phyloP scores from a whole-genome alignment of 108 stramenopile genomes.

The Tribonema minus region DNA sequence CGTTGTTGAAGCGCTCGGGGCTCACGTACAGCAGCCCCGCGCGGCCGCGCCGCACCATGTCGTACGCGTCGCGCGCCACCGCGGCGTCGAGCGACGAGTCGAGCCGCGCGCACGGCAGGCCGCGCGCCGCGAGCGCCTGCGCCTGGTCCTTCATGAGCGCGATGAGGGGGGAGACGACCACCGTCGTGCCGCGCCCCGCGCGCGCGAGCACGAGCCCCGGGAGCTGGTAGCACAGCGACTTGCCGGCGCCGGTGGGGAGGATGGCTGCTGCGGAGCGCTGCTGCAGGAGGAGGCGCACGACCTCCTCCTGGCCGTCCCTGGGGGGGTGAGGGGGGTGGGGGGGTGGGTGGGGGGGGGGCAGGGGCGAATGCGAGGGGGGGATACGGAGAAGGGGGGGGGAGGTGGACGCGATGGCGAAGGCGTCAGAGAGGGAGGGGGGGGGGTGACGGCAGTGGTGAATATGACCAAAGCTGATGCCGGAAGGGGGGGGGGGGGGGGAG shows the following conservation, averaged over 20 bases:
- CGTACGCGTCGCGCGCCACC: constrained; percentile 6
- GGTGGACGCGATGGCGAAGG: too few relatives aligned
- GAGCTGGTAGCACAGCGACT: constrained; percentile 89
- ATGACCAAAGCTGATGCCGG: too few relatives aligned
- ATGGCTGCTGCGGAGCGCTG: constrained; percentile 71
- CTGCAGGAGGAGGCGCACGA: constrained; percentile 5
- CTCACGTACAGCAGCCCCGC: constrained; percentile 23
- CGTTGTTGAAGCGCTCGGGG: constrained; percentile 32
- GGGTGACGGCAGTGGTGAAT: too few relatives aligned
- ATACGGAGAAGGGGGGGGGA: too few relatives aligned
- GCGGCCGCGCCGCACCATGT: constrained; percentile 10
- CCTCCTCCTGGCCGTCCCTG: constrained; percentile 16
- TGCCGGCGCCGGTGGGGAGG: constrained; percentile 92
- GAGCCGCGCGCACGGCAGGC: constrained; percentile 13
- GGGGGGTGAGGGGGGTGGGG: too few relatives aligned
- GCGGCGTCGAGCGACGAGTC: constrained; percentile 27
- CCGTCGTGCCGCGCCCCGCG: constrained; percentile 69
- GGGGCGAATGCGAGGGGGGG: too few relatives aligned
- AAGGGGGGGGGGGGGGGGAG: too few relatives aligned
- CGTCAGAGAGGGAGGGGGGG: too few relatives aligned
- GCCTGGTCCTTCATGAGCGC: constrained; percentile 93
- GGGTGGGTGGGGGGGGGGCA: too few relatives aligned
- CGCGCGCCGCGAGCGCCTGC: constrained; percentile 2
- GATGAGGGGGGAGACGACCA: constrained; percentile 91
- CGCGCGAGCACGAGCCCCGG: constrained; percentile 72